phyloP scores from a whole-genome alignment of 306 rosid genomes.

The Cicer arietinum region DNA sequence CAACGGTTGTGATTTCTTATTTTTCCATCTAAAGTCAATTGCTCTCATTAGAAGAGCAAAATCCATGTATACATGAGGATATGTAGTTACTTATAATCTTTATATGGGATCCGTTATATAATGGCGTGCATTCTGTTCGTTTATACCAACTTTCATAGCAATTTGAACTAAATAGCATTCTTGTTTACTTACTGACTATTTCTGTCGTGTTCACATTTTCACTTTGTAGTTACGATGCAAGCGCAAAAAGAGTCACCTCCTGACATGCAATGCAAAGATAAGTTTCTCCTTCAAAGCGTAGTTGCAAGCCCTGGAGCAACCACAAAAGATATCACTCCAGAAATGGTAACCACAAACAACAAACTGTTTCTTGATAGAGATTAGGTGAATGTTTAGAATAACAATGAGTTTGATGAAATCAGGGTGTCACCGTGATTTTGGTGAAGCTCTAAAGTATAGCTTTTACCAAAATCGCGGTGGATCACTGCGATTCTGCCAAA shows the following conservation, averaged over 20 bases:
- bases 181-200: slow-evolving; percentile 32
- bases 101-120: no score
- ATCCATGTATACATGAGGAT: neutral
- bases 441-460: no score
- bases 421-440: no score
- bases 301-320: slow-evolving; percentile 63
- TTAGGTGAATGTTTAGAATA: no score
- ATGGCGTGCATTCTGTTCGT: neutral
- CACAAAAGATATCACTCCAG: slow-evolving; percentile 67
- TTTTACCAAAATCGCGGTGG: no score
- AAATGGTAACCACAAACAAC: slow-evolving; percentile 61
- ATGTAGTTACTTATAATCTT: neutral
- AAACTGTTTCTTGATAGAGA: neutral
- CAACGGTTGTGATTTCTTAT: neutral
- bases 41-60: neutral
- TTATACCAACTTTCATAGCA: neutral
- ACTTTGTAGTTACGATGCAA: slow-evolving; percentile 85
- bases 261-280: slow-evolving; percentile 93
- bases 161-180: neutral
- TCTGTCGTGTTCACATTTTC: slow-evolving; percentile 22
- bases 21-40: neutral
- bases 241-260: slow-evolving; percentile 82
- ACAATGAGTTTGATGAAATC: no score
- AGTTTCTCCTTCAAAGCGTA: slow-evolving; percentile 87
- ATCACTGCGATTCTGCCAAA: no score